A percentile compares a stretch with the other conserved stretches of the same genome.
These are phyloP conservation scores for Gossypium trilobum DNA, from an alignment of 441 rosid genomes.

Conservation along the genomic window DNA sequence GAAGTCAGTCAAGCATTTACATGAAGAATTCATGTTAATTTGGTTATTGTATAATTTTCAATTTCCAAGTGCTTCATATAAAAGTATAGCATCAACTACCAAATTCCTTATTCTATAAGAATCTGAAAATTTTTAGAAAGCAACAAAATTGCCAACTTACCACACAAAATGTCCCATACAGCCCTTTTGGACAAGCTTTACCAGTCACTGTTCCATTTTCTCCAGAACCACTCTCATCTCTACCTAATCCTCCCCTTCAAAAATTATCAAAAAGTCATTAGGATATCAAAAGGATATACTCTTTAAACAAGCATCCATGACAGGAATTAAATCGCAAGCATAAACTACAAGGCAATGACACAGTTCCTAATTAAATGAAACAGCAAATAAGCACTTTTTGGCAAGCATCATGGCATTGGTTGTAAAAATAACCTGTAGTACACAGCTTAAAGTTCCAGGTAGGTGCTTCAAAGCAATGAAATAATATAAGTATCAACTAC, in stretches of 20 bases:
- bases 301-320: not conserved
- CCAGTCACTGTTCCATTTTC: conserved; percentile 79
- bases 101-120: not conserved
- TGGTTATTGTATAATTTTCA: not conserved
- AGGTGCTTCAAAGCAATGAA: not conserved
- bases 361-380: not conserved
- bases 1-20: not conserved
- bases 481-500: not conserved
- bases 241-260: conserved; percentile 72
- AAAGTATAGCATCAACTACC: not conserved
- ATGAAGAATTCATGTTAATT: not conserved
- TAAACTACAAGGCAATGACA: conserved; percentile 7
- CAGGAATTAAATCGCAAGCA: not conserved
- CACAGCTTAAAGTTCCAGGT: not conserved
- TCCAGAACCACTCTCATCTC: conserved; percentile 47
- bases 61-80: conserved; percentile 1
- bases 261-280: conserved; percentile 10
- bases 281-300: not conserved
- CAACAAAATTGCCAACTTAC: conserved; percentile 27
- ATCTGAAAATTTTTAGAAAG: conserved; percentile 2
- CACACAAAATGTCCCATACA: conserved; percentile 84
- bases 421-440: not conserved
- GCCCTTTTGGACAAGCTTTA: conserved; percentile 88
- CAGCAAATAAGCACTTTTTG: not conserved
- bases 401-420: not conserved